Base-by-base conservation (phyloP, 148 eudicot genomes). In the Agrostemma githago region DNA sequence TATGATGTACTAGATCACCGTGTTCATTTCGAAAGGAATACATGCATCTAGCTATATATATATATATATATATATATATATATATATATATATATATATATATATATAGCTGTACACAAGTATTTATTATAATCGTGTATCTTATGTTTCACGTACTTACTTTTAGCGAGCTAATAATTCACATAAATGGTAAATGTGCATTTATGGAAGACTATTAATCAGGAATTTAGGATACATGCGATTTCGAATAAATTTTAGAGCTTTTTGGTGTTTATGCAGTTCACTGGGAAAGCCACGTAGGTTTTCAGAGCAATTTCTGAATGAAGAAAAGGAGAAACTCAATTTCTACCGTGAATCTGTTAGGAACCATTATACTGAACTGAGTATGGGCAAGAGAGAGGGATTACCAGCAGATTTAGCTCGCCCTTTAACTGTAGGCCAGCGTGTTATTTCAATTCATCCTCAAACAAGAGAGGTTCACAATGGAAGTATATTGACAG, bases 371-470 rank as follows among this genome's bases (percentile, higher is more conserved):
- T 96, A 96, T 77, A 83, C 95, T 79, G 99, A 92, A 80, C 94
- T 92, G 75, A 92, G 96, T 67, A 80, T 78, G 74, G 99, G 99
- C 78, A 74, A 81, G 40, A 82, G 92, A 83, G 96, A 96, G 77
- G 99, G 97, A 64, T 89, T 92, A 64, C 97, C 97, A 57, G 86
- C 97, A 39, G 99, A 96, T 83, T 89, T 96, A 78, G 96, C 97
- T n/a, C 85, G 90, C 74, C 99, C 99, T 62, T 90, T 96, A 83
- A 82, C 96, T 2, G 99, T 96, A 66, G 99, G 96, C 37, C 99
- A 96, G 79, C 97, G 92, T 76, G 95, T 92, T 53, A 82, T 92
- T 79, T 89, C 99, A 64, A 86, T 96, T 83, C 99, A 96, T 84
- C 97, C 99, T 70, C 83, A 79, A 73, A 85, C 96, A 67, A 88